These are phyloP conservation scores for Colletotrichum sp. DNA, from an alignment of 2,329 filamentous ascomycete genomes.

Conservation along the genomic window DNA sequence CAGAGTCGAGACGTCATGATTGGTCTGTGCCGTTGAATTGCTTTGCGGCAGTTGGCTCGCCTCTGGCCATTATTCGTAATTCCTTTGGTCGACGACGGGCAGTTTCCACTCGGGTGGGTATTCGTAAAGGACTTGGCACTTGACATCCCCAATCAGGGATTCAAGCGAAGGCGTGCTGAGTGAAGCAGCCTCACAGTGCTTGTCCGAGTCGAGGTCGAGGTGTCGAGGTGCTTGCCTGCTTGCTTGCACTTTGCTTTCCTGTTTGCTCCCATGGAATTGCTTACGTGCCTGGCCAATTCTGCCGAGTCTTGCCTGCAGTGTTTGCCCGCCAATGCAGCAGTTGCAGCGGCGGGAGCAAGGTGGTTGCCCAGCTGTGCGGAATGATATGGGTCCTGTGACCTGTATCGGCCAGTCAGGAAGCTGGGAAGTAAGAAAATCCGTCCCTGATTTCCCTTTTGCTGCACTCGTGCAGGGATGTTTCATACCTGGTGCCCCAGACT, in stretches of 20 bases:
- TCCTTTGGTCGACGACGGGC: conserved; percentile 3
- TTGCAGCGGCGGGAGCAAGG: not conserved
- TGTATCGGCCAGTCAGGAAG: not conserved
- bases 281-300: not conserved
- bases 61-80: conserved; percentile 21
- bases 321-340: not conserved
- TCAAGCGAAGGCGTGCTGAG: not conserved
- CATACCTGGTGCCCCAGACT: not conserved
- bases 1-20: conserved; percentile 12
- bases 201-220: not conserved
- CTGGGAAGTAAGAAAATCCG: conserved; percentile 15
- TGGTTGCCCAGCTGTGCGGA: conserved; percentile 6
- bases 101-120: conserved; percentile 17
- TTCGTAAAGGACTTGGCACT: not conserved
- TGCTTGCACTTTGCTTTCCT: not conserved
- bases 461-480: conserved; percentile 1
- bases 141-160: not conserved
- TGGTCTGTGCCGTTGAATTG: not conserved
- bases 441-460: not conserved
- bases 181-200: not conserved
- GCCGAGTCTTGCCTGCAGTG: not conserved
- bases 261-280: not conserved
- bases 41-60: not conserved
- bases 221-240: not conserved
- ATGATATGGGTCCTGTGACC: not conserved